Conservation (phyloP, 768 basidiomycete species). For the Gymnopilus dilepis region DNA sequence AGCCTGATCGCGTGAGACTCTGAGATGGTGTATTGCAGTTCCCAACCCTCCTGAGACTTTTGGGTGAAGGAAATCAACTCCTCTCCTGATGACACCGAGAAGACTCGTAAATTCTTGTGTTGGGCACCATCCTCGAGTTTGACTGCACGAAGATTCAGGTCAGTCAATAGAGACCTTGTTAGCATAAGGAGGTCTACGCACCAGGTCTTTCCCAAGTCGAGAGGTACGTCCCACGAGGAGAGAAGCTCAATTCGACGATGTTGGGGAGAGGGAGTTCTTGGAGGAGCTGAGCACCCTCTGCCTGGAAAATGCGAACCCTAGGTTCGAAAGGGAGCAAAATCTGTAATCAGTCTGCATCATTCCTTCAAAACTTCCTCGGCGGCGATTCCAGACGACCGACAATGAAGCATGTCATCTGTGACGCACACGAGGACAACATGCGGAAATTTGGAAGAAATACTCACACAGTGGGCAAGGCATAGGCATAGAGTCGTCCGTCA, state of each 20-base stretch:
- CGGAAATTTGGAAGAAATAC: slow-evolving; percentile 34
- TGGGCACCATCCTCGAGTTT: slow-evolving; percentile 91
- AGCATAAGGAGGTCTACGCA: slow-evolving; percentile 31
- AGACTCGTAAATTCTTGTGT: slow-evolving; percentile 94
- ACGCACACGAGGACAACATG: slow-evolving; percentile 22
- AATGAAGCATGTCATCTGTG: slow-evolving; percentile 18
- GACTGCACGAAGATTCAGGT: slow-evolving; percentile 48
- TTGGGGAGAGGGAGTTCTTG: slow-evolving; percentile 77
- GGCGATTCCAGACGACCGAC: slow-evolving; percentile 14
- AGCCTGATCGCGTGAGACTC: slow-evolving; percentile 86
- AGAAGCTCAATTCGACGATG: slow-evolving; percentile 87
- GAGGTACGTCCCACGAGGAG: slow-evolving; percentile 90
- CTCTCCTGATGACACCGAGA: slow-evolving; percentile 83
- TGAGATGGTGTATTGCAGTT: slow-evolving; percentile 88
- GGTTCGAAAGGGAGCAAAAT: slow-evolving; percentile 2
- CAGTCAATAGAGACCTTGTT: neutral
- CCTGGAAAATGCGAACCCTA: slow-evolving; percentile 80
- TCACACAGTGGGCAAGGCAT: slow-evolving; percentile 76
- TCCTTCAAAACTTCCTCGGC: slow-evolving; percentile 3
- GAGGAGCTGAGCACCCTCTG: slow-evolving; percentile 73
- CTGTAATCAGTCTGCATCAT: slow-evolving; percentile 4
- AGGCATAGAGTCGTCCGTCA: slow-evolving; percentile 88
- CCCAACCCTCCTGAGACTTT: slow-evolving; percentile 92
- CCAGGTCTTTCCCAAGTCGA: slow-evolving; percentile 95
- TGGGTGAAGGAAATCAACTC: slow-evolving; percentile 89